Percentiles rank a stretch among this genome's conserved stretches.
Evolutionary conservation across 2,329 filamentous ascomycete genomes (phyloP).

Genomic region (Venturia carpophila): DNA sequence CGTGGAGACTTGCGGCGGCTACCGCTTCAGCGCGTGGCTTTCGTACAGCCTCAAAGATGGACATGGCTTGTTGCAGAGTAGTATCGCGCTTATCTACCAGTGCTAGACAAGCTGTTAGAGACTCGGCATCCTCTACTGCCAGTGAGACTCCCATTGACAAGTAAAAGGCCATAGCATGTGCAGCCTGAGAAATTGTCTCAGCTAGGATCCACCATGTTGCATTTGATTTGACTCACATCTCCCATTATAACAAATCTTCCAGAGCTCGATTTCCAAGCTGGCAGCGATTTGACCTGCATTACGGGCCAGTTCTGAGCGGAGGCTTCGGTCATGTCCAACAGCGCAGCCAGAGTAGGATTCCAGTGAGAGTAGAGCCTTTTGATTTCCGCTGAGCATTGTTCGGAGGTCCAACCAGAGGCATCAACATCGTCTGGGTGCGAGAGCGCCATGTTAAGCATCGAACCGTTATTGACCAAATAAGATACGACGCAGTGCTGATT

Average conservation of each 20-base stretch:
- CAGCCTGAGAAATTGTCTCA: background rate
- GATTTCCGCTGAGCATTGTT: slow-evolving; percentile 17
- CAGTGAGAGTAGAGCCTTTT: slow-evolving; percentile 16
- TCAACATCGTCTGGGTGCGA: slow-evolving; percentile 22
- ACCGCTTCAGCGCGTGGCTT: slow-evolving; percentile 21
- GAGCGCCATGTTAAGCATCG: slow-evolving; percentile 20
- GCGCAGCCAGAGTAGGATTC: slow-evolving; percentile 19
- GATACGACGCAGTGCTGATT: slow-evolving; percentile 21
- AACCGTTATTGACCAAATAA: slow-evolving; percentile 22
- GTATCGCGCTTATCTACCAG: background rate
- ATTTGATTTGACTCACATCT: slow-evolving; percentile 20
- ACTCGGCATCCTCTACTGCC: slow-evolving; percentile 23
- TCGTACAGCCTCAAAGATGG: slow-evolving; percentile 20
- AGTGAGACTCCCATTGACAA: slow-evolving; percentile 23
- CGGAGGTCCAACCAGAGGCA: slow-evolving; percentile 21
- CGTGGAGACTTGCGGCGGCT: slow-evolving; percentile 22
- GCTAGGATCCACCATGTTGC: background rate
- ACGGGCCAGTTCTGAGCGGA: slow-evolving; percentile 17
- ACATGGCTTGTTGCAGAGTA: slow-evolving; percentile 15
- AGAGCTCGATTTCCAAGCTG: slow-evolving; percentile 20
- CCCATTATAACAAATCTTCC: slow-evolving; percentile 22
- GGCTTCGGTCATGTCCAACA: slow-evolving; percentile 19
- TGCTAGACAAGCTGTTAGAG: slow-evolving; percentile 15
- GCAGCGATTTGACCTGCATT: slow-evolving; percentile 20
- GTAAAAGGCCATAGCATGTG: slow-evolving; percentile 22